Evolutionary conservation across 495 filamentous ascomycete species (phyloP).

Genomic region (Aspergillus indologenus): DNA sequence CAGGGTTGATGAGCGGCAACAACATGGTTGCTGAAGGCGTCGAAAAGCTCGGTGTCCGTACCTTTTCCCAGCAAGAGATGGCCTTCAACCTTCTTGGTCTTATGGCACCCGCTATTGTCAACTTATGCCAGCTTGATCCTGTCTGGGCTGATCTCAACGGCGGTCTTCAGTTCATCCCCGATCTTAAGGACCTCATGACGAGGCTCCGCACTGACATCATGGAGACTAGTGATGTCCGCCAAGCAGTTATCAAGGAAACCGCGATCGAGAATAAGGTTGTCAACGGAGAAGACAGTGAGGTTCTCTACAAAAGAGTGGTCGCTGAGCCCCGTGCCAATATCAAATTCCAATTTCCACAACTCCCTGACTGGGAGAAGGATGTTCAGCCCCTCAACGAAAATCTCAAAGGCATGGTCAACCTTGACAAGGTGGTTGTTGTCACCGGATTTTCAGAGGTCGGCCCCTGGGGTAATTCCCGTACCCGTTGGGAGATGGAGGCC

Average conservation of each 20-base stretch:
- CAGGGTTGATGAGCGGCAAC: slow-evolving; percentile 96
- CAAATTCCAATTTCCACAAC: slow-evolving; percentile 87
- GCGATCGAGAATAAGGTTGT: slow-evolving; percentile 96
- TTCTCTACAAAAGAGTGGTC: slow-evolving; percentile 88
- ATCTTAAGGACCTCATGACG: slow-evolving; percentile 93
- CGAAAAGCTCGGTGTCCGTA: slow-evolving; percentile 93
- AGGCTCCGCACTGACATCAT: slow-evolving; percentile 85
- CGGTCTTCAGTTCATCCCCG: slow-evolving; percentile 93
- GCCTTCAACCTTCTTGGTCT: slow-evolving; percentile 97
- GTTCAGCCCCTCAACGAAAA: slow-evolving; percentile 80
- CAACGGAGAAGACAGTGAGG: slow-evolving; percentile 88
- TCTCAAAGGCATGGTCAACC: slow-evolving; percentile 96
- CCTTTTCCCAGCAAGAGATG: slow-evolving; percentile 99
- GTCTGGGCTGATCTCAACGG: slow-evolving; percentile 97
- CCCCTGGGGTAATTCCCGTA: slow-evolving; percentile 97
- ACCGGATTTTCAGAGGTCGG: slow-evolving; percentile 96
- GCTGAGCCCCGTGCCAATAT: slow-evolving; percentile 95
- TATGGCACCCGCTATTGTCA: slow-evolving; percentile 91
- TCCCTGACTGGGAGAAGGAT: slow-evolving; percentile 89
- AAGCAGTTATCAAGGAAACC: slow-evolving; percentile 91
- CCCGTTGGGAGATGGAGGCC: slow-evolving; percentile 99
- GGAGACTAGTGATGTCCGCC: slow-evolving; percentile 90
- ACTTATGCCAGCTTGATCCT: slow-evolving; percentile 92
- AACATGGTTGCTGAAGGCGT: slow-evolving; percentile 97
- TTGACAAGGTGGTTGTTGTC: slow-evolving; percentile 96